A percentile compares a stretch with the other conserved stretches of the same genome.
Conservation (phyloP, 2,329 filamentous ascomycete species). For the Lachnellula cervina region DNA sequence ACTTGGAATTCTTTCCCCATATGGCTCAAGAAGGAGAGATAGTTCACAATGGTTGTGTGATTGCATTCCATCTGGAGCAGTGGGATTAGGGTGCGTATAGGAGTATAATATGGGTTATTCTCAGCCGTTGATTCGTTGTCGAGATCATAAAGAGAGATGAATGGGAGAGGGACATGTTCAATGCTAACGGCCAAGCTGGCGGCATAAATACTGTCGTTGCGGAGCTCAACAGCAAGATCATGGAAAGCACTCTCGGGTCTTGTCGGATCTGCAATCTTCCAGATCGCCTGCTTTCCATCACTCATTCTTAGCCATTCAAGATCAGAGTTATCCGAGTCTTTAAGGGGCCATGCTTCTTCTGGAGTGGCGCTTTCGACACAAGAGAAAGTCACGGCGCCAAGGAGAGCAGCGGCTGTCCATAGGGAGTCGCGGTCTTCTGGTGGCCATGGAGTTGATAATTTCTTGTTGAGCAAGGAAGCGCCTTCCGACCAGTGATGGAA, state of each 20-base stretch:
- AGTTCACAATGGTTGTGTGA: constrained; percentile 40
- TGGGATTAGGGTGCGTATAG: constrained; percentile 4
- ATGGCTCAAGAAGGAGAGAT: constrained; percentile 43
- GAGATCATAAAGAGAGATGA: constrained; percentile 13
- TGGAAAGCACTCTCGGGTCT: constrained; percentile 45
- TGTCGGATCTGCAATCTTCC: constrained; percentile 45
- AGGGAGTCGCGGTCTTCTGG: constrained; percentile 41
- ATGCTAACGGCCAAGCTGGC: background rate
- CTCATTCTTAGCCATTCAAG: constrained; percentile 55
- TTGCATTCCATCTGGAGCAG: constrained; percentile 19
- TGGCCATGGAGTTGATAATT: constrained; percentile 35
- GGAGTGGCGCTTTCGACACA: constrained; percentile 39
- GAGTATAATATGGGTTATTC: constrained; percentile 16
- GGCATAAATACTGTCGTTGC: background rate
- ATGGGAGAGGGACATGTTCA: constrained; percentile 7
- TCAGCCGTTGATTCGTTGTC: background rate
- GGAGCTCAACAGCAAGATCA: background rate
- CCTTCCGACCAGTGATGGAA: constrained; percentile 45
- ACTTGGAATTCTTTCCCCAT: constrained; percentile 40
- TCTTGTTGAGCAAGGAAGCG: constrained; percentile 43
- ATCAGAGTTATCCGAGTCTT: constrained; percentile 37
- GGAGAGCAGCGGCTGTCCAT: constrained; percentile 43
- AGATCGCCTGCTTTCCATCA: constrained; percentile 51
- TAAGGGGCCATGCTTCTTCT: constrained; percentile 52
- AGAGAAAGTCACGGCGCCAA: constrained; percentile 43